Base-by-base conservation (phyloP, 345 rosid species). In the Populus simonii region DNA sequence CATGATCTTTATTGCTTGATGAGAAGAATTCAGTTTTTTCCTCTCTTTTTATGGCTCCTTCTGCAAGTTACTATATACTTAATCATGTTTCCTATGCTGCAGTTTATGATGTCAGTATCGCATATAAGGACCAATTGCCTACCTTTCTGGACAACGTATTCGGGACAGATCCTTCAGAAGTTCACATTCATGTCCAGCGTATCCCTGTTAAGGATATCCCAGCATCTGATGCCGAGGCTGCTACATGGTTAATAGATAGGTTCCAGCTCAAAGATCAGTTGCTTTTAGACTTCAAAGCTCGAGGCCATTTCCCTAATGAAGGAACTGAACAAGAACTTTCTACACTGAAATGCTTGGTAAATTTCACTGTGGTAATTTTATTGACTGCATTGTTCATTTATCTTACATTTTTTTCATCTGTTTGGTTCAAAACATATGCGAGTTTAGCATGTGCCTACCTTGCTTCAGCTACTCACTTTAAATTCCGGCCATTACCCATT, bases 161-260 rank as follows among this genome's bases (percentile, higher is more conserved):
- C 36, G 96, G 98, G 7, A 83, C 90, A 51, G 92, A 86, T 87
- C 94, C 98, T 33, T 89, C 93, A 36, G 93, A 90, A 88, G 98
- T 91, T 74, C 98, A 93, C 79, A 86, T 93, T 43, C 94, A 93
- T 55, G 84, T 91, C 69, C 86, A 81, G 62, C 89, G 96, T 51
- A 81, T 92, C 68, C 82, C 85, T 7, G 35, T 78, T 2, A 78
- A 83, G 29, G 83, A 89, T 25, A 86, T 91, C 71, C 95, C 95
- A 33, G 49, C 65, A 29, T 85, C 85, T 63, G 85, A 89, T 20
- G 77, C 25, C 61, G 91, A 86, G 45, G 85, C 89, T 31, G 86
- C 90, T 51, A 81, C 83, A 11, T 90, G 95, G 95, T 84, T 91
- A 76, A 83, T 88, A 61, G 83, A 91, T 79, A 78, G 86, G 23